Evolutionary conservation across 2,329 filamentous ascomycete genomes (phyloP).

Genomic region (Botrytis fabae): DNA sequence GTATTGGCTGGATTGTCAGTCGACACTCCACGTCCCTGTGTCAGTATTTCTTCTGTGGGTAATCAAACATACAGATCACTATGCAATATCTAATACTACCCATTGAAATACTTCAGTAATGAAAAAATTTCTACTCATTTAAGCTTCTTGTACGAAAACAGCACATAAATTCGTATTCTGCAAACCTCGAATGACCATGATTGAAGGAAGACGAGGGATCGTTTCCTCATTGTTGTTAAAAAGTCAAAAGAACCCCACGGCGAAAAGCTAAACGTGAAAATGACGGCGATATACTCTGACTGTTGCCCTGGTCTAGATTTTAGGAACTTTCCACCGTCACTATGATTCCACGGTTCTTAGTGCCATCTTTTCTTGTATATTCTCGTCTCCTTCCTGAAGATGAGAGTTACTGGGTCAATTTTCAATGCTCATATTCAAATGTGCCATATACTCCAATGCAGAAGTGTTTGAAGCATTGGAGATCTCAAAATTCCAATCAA

Average conservation of each 20-base stretch:
- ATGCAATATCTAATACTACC: background rate
- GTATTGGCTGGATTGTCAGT: accelerated
- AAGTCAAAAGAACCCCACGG: background rate
- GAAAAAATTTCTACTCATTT: background rate
- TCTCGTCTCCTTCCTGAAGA: background rate
- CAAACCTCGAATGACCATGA: no score
- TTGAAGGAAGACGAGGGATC: background rate
- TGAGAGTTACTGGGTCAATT: background rate
- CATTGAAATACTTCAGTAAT: background rate
- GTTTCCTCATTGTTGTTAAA: background rate
- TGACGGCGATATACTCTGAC: no score
- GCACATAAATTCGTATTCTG: background rate
- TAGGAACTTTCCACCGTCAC: background rate
- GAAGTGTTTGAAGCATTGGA: background rate
- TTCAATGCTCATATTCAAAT: accelerated
- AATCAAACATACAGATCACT: background rate
- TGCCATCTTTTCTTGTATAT: background rate
- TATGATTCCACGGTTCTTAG: background rate
- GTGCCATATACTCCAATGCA: background rate
- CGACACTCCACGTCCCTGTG: background rate
- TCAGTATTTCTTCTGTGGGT: background rate
- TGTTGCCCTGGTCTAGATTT: no score
- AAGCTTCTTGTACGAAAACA: background rate
- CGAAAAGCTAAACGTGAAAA: no score
- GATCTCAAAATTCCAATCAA: accelerated